These are phyloP conservation scores for Colletotrichum graminicola DNA, from an alignment of 2,329 filamentous ascomycete species.

Conservation along the genomic window DNA sequence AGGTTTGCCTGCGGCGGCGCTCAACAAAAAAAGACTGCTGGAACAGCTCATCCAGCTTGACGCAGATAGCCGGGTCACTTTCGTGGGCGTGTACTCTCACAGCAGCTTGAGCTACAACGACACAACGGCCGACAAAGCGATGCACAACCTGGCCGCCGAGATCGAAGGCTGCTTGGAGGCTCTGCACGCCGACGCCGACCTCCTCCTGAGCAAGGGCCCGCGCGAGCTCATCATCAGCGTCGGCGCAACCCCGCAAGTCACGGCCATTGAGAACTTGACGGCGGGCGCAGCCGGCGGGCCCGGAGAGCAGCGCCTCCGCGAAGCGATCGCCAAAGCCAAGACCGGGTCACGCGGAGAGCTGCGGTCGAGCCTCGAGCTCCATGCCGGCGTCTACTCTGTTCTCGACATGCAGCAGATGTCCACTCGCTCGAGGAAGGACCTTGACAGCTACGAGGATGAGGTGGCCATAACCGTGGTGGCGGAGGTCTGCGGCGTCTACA, in stretches of 20 bases:
- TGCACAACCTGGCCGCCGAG: slow-evolving; percentile 48
- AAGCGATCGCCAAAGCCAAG: slow-evolving; percentile 5
- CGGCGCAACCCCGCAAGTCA: slow-evolving; percentile 51
- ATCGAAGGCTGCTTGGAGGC: slow-evolving; percentile 50
- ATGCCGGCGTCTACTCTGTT: slow-evolving; percentile 74
- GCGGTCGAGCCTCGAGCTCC: slow-evolving; percentile 63
- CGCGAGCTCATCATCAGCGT: slow-evolving; percentile 47
- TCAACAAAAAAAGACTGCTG: slow-evolving; percentile 56
- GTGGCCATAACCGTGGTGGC: slow-evolving; percentile 70
- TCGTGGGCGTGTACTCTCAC: slow-evolving; percentile 51
- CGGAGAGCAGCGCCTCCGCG: slow-evolving; percentile 16
- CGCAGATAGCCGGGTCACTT: neutral
- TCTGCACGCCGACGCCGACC: slow-evolving; percentile 21
- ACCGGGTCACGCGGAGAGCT: slow-evolving; percentile 14
- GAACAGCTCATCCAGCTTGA: slow-evolving; percentile 49
- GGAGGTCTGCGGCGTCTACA: slow-evolving; percentile 73
- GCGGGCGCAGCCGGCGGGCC: neutral
- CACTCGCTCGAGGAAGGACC: slow-evolving; percentile 57
- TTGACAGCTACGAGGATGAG: slow-evolving; percentile 53
- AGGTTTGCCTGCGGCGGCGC: slow-evolving; percentile 60
- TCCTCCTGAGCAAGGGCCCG: slow-evolving; percentile 40
- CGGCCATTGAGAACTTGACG: slow-evolving; percentile 46
- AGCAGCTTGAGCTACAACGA: slow-evolving; percentile 51
- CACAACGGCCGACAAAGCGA: slow-evolving; percentile 46
- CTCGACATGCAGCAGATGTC: slow-evolving; percentile 75